Evolutionary conservation across 352 stramenopile species (phyloP), one percentile per base, ranked within the genome.

Genomic region (Globisporangium canariense): DNA sequence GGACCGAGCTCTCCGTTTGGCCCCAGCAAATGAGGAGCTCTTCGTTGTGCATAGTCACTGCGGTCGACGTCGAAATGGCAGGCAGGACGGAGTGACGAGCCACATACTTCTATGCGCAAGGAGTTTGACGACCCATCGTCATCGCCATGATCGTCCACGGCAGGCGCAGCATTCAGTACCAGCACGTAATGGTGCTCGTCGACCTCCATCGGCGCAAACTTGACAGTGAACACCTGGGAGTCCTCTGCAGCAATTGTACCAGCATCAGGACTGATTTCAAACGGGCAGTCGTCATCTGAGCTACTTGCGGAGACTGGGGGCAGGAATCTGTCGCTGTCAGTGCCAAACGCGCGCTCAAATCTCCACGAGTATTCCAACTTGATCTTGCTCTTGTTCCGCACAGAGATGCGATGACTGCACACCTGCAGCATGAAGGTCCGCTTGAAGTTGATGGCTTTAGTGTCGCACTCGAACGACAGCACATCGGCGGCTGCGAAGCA

Each of bases 41-140:
- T 76, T 22, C 83, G 78, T 56, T 82, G 71, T 0, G 96, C 65
- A 46, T 98, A 98, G 49, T 98, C 89, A 36, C 85, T 96, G 10
- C 74, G 75, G 50, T 96, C 76, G 3, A 98, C 76, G 28, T 98
- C 95, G 54, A 98, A 96, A 69, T 98, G 94, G 32, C 90, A 98
- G 4, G 97, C 83, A 13, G 94, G 94, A 36, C 94, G 77, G 13
- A 93, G 75, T 3, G 92, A 95, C 28, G 67, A 73, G 30, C 92
- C 94, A 2, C 66, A 74, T 3, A 98, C 75, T 30, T 78, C 62
- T 16, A 98, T 61, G 16, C 64, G 65, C 13, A 93, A 52, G 5
- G 57, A 54, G 10, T 20, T 53, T 2, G 50, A 20, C 1, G 28
- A 16, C 9, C 46, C 36, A 6, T 22, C n/a, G 20, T 58, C 59